Base-by-base conservation (phyloP, 352 stramenopile genomes). In the Pilasporangium apinafurcum region DNA sequence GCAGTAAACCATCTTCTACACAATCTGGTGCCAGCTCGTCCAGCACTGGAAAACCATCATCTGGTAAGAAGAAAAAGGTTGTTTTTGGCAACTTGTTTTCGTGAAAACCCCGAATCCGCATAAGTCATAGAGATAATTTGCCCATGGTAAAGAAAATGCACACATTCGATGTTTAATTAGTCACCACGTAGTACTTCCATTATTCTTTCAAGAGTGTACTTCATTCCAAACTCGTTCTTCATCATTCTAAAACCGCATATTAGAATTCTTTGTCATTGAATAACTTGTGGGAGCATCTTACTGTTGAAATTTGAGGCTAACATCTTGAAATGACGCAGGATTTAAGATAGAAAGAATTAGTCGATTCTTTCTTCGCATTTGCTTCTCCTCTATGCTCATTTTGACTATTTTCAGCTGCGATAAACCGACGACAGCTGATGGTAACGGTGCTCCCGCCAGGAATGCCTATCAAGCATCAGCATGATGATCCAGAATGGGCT, bases 11-110 rank as follows among this genome's bases (percentile, higher is more conserved):
- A 9, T 53, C 17, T 26, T 30, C 28, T 29, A 21, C 28, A 13
- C 24, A 43, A 26, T 26, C 14, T 24, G 17, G 20, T 16, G 30
- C 31, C 48, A 1, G 8, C 26, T 17, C 31, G 10, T 24, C 21
- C 13, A 31, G 6, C 21, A n/a, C 38, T 57, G 65, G 42, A 60
- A 72, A 63, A 40, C 28, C 61, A 13, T 34, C 44, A 2, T 37
- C 54, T 4, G 53, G 51, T 30, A 79, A 77, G 56, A 90, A 90
- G 65, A 87, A 85, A 52, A 89, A 89, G 57, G 78, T 90, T 12
- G 73, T 88, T 37, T 90, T 85, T 47, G 81, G 67, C 0, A 87
- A 79, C 50, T 34, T 90, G 36, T 90, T 90, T 43, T 82, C 55
- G 44, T 76, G 42, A 65, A 36, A 25, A 25, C 13, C 31, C 32